Evolutionary conservation across 768 basidiomycete species (phyloP), one percentile per base, ranked within the genome.

Genomic region (Tubosaeta sp.): DNA sequence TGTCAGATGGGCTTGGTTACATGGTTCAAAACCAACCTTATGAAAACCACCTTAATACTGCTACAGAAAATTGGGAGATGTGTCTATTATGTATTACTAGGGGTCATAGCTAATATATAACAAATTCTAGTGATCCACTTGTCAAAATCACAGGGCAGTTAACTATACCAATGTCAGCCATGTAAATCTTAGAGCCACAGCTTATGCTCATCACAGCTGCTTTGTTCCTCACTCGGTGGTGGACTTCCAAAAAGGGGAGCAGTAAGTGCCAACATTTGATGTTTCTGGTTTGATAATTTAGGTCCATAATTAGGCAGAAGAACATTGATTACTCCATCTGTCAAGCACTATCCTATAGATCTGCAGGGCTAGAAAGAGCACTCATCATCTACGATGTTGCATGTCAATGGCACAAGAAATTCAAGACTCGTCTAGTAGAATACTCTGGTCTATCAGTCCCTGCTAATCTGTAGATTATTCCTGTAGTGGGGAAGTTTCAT

Each of bases 321-420:
- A 67, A 68, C 46, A 62, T 67, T 30, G 64, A 67, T 29, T 68
- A 59, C 46, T 49, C 63, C 5, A 48, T 66, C 21, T 60, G 55
- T 43, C 54, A 66, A 12, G 59, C 59, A 2, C 22, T 69, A 6
- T 36, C 44, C 0, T 59, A 59, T 24, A 44, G 55, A 3, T 49
- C 49, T 1, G 36, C 44, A 6, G 40, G 34, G 4, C 44, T 58
- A 3, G 0, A 2, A 16, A 44, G 8, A 16, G 30, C 38, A 9
- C 32, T 60, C 2, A 30, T 66, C 2, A 58, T 66, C 1, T 71
- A 71, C 51, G 64, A 69, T 45, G 60, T 69, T n/a, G 54, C 52
- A 11, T 71, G 67, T 41, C 57, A 67, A 46, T 69, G 58, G 46
- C 45, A n/a, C 30, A 1, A 22, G 58, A 1, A 41, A 66, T 27